Evolutionary conservation across 331 rosid species (phyloP).

Genomic region (Ulmus americana): DNA sequence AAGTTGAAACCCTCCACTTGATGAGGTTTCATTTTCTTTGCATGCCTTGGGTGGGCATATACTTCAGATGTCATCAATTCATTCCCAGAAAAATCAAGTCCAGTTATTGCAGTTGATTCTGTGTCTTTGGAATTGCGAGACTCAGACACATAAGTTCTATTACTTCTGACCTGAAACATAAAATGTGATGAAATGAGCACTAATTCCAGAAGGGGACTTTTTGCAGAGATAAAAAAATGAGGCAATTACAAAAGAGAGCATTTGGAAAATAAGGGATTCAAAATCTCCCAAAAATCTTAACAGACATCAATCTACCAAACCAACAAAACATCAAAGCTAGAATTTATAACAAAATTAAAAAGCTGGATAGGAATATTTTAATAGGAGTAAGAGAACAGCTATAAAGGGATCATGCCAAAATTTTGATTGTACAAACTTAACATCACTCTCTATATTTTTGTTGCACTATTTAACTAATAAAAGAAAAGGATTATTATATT

Average conservation of each 20-base stretch:
- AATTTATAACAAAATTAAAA: neutral
- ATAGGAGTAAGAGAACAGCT: too few relatives aligned
- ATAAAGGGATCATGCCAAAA: too few relatives aligned
- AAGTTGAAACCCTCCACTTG: slow-evolving; percentile 90
- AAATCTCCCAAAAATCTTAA: too few relatives aligned
- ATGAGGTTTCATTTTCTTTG: slow-evolving; percentile 84
- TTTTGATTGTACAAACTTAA: too few relatives aligned
- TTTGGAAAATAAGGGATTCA: neutral
- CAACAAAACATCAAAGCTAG: neutral
- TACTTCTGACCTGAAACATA: slow-evolving; percentile 52
- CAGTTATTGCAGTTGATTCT: slow-evolving; percentile 32
- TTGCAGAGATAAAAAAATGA: too few relatives aligned
- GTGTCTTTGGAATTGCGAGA: slow-evolving; percentile 46
- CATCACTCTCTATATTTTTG: too few relatives aligned
- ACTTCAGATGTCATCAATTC: slow-evolving; percentile 44
- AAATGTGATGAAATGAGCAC: slow-evolving; percentile 1
- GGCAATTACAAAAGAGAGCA: neutral
- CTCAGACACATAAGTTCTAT: slow-evolving; percentile 53
- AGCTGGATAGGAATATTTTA: too few relatives aligned
- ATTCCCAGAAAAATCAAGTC: slow-evolving; percentile 49
- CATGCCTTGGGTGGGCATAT: slow-evolving; percentile 79
- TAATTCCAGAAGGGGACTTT: neutral
- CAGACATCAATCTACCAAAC: too few relatives aligned
- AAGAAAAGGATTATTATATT: too few relatives aligned
- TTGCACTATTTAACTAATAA: too few relatives aligned